Evolutionary conservation across 2,329 filamentous ascomycete species (phyloP), one percentile per base, ranked within the genome.

Genomic region (Clonostachys rhizophaga): DNA sequence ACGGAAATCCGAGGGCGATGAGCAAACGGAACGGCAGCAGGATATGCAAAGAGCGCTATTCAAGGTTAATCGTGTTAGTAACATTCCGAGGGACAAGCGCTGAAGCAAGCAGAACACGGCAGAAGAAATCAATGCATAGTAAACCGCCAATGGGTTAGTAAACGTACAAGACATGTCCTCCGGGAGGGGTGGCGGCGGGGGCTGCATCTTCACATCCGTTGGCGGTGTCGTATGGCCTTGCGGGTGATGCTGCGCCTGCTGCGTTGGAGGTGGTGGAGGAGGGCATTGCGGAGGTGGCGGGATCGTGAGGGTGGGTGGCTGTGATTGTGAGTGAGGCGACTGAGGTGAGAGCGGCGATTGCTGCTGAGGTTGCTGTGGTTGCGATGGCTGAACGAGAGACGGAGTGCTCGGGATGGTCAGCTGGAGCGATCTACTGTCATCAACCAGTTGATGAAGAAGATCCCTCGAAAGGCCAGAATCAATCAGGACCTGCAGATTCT

Each of bases 1-100:
- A 72, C 64, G n/a, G 70, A 72, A 46, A 73, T 71, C 43, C 70
- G 63, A 34, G 70, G 66, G 34, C 69, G 68, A 54, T 70, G 68
- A 18, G 36, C 36, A n/a, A 18, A 30, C 24, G 24, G 24, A 30
- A 30, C 24, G 24, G 24, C 24, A 30, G 24, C 24, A 30, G 24
- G 24, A 30, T 30, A 30, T 10, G 24, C 24, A 30, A 30, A 30
- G 24, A 30, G 24, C 24, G 24, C 24, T 30, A 30, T 30, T 30
- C 9, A 10, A 30, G 24, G 9, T 30, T 30, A 30, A 30, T 30
- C 24, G 9, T 30, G 24, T 30, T 30, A 30, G 24, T 30, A 30
- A 30, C 8, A 30, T 30, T 30, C 24, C 24, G 24, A 30, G 24
- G 24, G 9, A 30, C 24, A 3, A 3, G 24, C 8, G 24, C 24